Evolutionary conservation across 345 rosid species (phyloP), one percentile per base, ranked within the genome.

Genomic region (Xanthoceras sorbifolium): DNA sequence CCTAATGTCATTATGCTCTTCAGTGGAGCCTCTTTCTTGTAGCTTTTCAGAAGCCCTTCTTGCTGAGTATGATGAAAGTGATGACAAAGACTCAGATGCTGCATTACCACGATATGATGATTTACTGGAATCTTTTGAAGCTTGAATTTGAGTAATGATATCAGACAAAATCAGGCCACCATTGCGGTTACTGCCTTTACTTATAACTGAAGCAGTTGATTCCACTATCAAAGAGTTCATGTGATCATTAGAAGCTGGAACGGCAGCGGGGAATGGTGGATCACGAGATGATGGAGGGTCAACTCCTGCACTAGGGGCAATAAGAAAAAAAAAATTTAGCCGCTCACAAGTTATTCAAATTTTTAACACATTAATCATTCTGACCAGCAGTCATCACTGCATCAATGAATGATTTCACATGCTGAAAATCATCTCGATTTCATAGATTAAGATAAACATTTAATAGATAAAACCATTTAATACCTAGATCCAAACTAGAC

Each of bases 261-360:
- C 91, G 64, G 88, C 76, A 50, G 97, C 91, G 50, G 92, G 97
- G 78, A 86, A 91, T 62, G 93, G 94, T 69, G 97, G 97, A 87
- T 93, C 94, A 81, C 97, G 98, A 84, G 99, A 91, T 42, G 99
- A 96, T 90, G 98, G 98, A 93, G 97, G 90, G 93, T 95, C 97
- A 86, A 95, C 94, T 89, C 99, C 99, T 95, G 96, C 93, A 86
- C 98, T 93, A 96, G 92, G 93, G 82, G 77, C 87, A 84, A 89
- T 60, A 84, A 84, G 61, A 81, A 50, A 74, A 74, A 79, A 76
- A 75, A 86, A 55, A 86, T 73, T 91, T 84, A 92, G 93, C 92
- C 78, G 83, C 81, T 87, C 91, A 84, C 71, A 72, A 67, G 75
- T 50, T 29, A 79, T 81, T 80, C 18, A 28, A 46, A 73, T 28